These are phyloP conservation scores for Voacanga thouarsii DNA, from an alignment of 257 asterid species.

Conservation along the genomic window DNA sequence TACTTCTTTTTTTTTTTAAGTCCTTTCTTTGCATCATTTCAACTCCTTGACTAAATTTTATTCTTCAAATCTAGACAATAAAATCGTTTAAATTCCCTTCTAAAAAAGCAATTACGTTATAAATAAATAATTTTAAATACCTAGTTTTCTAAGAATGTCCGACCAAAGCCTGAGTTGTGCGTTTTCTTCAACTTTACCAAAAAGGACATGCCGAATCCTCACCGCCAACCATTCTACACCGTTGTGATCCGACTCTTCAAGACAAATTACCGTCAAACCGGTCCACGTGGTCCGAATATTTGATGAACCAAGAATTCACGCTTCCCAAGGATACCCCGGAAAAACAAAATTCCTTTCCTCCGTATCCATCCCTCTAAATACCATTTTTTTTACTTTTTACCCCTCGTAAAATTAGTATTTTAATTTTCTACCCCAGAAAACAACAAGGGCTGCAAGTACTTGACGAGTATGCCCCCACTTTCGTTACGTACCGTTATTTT, in stretches of 20 bases:
- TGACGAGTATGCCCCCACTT: not conserved
- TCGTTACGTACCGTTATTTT: not conserved
- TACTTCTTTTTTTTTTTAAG: too few relatives aligned
- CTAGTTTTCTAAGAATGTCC: too few relatives aligned
- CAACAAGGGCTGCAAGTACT: not conserved
- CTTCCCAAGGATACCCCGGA: slow-evolving; percentile 18
- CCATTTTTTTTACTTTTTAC: not conserved
- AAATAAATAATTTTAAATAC: too few relatives aligned
- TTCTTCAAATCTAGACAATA: too few relatives aligned
- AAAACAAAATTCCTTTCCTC: slow-evolving; percentile 27
- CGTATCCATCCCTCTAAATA: not conserved
- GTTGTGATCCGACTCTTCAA: not conserved
- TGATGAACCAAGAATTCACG: slow-evolving; percentile 31
- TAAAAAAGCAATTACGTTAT: too few relatives aligned
- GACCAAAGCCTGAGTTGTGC: too few relatives aligned
- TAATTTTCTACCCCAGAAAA: not conserved
- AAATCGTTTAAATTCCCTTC: too few relatives aligned
- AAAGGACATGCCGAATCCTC: too few relatives aligned
- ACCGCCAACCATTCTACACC: not conserved
- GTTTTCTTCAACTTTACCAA: too few relatives aligned
- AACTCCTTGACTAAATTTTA: too few relatives aligned
- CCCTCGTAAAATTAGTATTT: not conserved
- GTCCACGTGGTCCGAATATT: slow-evolving; percentile 26
- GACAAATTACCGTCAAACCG: not conserved
- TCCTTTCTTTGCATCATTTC: too few relatives aligned